These are phyloP conservation scores for Phytophthora macrochlamydospora DNA, from an alignment of 352 stramenopile species.

Conservation along the genomic window DNA sequence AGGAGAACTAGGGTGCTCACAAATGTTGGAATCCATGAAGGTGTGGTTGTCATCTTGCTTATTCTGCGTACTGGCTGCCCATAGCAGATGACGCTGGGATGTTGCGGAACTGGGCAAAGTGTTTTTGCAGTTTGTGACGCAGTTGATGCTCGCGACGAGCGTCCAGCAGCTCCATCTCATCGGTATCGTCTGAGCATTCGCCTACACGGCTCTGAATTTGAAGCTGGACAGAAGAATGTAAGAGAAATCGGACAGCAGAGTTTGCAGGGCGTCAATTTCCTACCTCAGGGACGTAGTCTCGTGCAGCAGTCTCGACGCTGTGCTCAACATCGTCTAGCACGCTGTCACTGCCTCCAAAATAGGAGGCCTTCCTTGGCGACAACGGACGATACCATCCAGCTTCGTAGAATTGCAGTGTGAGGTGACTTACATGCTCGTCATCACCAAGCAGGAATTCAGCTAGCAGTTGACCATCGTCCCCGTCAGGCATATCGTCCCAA, in stretches of 20 bases:
- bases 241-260: neutral
- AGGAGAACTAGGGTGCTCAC: constrained; percentile 49
- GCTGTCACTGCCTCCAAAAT: constrained; percentile 15
- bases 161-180: constrained; percentile 38
- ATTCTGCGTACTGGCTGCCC: constrained; percentile 1
- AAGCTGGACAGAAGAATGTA: constrained; percentile 10
- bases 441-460: constrained; percentile 41
- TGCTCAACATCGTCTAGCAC: constrained; percentile 33
- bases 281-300: constrained; percentile 53
- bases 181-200: constrained; percentile 30
- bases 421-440: constrained; percentile 34
- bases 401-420: constrained; percentile 55
- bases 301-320: constrained; percentile 32
- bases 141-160: constrained; percentile 43
- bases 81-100: constrained; percentile 1
- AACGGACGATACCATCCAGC: constrained; percentile 52
- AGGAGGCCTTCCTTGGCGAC: constrained; percentile 23
- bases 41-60: neutral
- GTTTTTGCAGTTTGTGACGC: constrained; percentile 51
- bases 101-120: constrained; percentile 62
- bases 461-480: constrained; percentile 30
- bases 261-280: neutral
- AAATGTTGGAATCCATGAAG: neutral
- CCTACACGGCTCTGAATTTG: constrained; percentile 29
- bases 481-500: constrained; percentile 1